phyloP scores from a whole-genome alignment of 73 alveolate genomes.

The Paraurostyla sp. region DNA sequence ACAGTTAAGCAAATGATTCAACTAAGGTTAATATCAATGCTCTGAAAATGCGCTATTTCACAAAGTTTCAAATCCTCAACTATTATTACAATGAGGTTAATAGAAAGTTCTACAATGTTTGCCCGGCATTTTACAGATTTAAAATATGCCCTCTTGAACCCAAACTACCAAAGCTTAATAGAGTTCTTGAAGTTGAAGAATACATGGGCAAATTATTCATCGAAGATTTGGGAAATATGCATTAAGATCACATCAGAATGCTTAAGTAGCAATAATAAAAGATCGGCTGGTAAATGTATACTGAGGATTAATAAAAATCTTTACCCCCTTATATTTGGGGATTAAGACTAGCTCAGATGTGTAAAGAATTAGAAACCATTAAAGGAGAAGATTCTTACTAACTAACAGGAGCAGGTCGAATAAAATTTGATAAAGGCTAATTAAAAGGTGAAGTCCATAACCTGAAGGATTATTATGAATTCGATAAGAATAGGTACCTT shows the following conservation, averaged over 20 bases:
- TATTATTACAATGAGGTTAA: constrained; percentile 48
- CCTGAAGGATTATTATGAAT: background rate
- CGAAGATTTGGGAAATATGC: constrained; percentile 46
- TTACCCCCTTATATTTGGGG: constrained; percentile 71
- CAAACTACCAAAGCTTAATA: background rate
- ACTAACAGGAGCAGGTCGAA: constrained; percentile 28
- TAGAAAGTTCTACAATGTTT: constrained; percentile 17
- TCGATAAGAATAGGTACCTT: constrained; percentile 31
- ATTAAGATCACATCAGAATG: constrained; percentile 26
- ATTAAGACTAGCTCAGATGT: constrained; percentile 2
- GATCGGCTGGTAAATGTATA: background rate
- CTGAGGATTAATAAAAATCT: constrained; percentile 38
- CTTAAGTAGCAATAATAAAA: background rate
- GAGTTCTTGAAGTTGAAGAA: constrained; percentile 68
- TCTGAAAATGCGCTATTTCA: constrained; percentile 22
- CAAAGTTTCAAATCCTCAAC: constrained; percentile 47
- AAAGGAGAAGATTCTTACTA: background rate
- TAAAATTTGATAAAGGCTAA: constrained; percentile 13
- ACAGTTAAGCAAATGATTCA: background rate
- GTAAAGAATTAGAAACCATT: constrained; percentile 43
- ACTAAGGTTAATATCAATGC: constrained; percentile 3
- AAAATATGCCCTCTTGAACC: constrained; percentile 37
- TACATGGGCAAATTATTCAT: constrained; percentile 61
- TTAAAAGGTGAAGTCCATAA: constrained; percentile 40
- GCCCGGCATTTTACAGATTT: constrained; percentile 59